phyloP scores from a whole-genome alignment of 495 filamentous ascomycete genomes.

The Astrothelium subdiscretum region DNA sequence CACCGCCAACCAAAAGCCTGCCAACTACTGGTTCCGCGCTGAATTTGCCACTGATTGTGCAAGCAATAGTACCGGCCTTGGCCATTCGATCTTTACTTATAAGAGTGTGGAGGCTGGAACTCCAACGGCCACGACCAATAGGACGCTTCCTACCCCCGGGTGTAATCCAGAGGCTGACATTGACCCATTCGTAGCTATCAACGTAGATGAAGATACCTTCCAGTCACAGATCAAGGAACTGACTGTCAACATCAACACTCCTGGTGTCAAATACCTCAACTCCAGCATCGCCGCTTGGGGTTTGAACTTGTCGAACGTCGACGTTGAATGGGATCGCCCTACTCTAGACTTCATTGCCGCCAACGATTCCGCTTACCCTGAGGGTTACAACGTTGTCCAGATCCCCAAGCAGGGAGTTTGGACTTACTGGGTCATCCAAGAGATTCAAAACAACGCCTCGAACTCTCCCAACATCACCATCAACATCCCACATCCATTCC shows the following conservation, averaged over 20 bases:
- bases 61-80: conserved; percentile 10
- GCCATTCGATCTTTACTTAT: conserved; percentile 24
- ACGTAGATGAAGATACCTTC: background rate
- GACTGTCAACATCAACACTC: background rate
- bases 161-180: background rate
- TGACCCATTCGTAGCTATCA: background rate
- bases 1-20: conserved; percentile 24
- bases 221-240: background rate
- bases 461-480: background rate
- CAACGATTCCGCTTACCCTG: conserved; percentile 22
- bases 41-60: conserved; percentile 13
- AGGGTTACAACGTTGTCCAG: conserved; percentile 22
- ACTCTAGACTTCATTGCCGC: conserved; percentile 25
- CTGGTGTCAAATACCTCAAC: background rate
- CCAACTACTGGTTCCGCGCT: conserved; percentile 30
- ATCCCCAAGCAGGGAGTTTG: conserved; percentile 19
- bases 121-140: conserved; percentile 12
- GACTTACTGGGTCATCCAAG: conserved; percentile 26
- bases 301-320: conserved; percentile 25
- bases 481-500: conserved; percentile 12
- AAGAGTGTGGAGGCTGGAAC: conserved; percentile 13
- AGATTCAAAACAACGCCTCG: background rate
- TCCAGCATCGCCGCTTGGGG: conserved; percentile 26
- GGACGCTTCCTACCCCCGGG: background rate
- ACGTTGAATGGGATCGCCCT: conserved; percentile 26